phyloP scores from a whole-genome alignment of 2,329 filamentous ascomycete species.

The Scorias spongiosa region DNA sequence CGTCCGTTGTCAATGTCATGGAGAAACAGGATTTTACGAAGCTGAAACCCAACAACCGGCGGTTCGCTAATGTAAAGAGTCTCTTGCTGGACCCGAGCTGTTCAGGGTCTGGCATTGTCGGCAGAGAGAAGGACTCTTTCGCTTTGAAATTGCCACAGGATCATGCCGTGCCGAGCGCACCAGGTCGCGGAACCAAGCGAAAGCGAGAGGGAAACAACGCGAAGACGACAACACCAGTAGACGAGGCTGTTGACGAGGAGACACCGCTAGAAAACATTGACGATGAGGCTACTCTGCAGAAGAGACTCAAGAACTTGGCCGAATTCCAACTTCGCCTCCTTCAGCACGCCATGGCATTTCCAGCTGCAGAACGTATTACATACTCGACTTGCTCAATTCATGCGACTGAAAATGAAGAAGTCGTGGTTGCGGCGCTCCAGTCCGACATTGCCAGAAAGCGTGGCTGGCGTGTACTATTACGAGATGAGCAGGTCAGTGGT shows the following conservation, averaged over 20 bases:
- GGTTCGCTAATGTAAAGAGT: conserved; percentile 57
- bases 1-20: conserved; percentile 50
- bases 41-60: conserved; percentile 47
- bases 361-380: conserved; percentile 57
- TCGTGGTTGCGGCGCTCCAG: conserved; percentile 56
- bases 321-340: conserved; percentile 71
- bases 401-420: conserved; percentile 72
- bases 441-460: conserved; percentile 49
- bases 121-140: conserved; percentile 59
- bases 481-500: conserved; percentile 60
- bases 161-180: neutral
- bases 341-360: conserved; percentile 71
- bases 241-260: conserved; percentile 23
- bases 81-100: conserved; percentile 87
- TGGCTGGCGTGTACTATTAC: conserved; percentile 64
- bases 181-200: conserved; percentile 14
- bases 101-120: conserved; percentile 87
- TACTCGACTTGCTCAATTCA: conserved; percentile 93
- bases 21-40: conserved; percentile 69
- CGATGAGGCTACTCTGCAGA: conserved; percentile 39
- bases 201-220: conserved; percentile 11
- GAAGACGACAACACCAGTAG: conserved; percentile 2
- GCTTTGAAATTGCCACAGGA: conserved; percentile 43
- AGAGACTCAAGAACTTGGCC: conserved; percentile 58
- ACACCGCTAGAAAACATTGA: conserved; percentile 22